Evolutionary conservation across 2,329 filamentous ascomycete genomes (phyloP).

Genomic region (Chalara sp.): DNA sequence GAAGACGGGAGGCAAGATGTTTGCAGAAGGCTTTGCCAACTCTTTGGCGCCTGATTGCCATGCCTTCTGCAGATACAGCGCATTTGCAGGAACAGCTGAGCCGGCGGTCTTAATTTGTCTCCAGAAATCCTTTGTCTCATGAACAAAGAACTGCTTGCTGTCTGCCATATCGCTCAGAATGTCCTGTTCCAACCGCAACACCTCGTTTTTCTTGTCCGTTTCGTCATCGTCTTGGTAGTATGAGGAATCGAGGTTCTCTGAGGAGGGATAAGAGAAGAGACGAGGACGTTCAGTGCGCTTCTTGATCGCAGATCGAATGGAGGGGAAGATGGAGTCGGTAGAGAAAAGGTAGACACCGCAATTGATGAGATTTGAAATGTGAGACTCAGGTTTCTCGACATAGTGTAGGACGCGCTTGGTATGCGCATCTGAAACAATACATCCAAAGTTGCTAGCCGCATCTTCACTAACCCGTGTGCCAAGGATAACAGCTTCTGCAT

Average conservation of each 20-base stretch:
- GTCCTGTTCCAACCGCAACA: constrained; percentile 93
- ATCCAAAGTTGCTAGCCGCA: constrained; percentile 91
- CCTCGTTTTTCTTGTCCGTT: constrained; percentile 64
- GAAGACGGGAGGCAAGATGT: constrained; percentile 87
- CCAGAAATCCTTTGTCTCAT: constrained; percentile 99
- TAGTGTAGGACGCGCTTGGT: constrained; percentile 96
- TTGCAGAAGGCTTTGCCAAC: constrained; percentile 74
- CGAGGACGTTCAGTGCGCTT: constrained; percentile 86
- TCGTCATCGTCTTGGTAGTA: constrained; percentile 65
- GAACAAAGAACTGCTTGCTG: constrained; percentile 95
- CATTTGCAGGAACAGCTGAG: constrained; percentile 93
- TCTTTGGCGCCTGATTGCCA: constrained; percentile 77
- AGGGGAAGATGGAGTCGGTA: constrained; percentile 92
- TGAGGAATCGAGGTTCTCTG: constrained; percentile 78
- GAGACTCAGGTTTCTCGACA: constrained; percentile 96
- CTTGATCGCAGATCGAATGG: constrained; percentile 91
- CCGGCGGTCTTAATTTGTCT: constrained; percentile 99
- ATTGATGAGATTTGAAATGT: constrained; percentile 98
- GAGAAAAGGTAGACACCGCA: constrained; percentile 98
- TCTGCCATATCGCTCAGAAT: constrained; percentile 93
- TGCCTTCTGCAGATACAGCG: constrained; percentile 91
- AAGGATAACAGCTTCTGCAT: constrained; percentile 93
- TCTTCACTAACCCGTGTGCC: constrained; percentile 89
- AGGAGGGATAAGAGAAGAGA: constrained; percentile 90
- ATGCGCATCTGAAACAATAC: constrained; percentile 91